Evolutionary conservation across 2,329 filamentous ascomycete genomes (phyloP), one percentile per base, ranked within the genome.

Genomic region (Monascus ruber): DNA sequence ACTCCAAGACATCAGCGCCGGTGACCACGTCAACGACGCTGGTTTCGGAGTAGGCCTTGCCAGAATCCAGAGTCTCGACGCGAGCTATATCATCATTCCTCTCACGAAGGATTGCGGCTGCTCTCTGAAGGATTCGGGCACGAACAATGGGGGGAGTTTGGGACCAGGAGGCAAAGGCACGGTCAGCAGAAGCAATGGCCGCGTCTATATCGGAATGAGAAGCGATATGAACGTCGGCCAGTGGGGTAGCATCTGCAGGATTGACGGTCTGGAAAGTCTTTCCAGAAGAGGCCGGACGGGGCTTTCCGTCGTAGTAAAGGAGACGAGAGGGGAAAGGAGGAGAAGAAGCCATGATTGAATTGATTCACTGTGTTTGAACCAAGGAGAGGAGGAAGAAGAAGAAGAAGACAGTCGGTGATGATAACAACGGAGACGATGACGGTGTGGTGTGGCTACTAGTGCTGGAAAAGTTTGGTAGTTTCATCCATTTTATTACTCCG

Each of bases 1-100:
- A 93, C 60, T 91, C 85, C 43, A 93, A 72, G 26, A 88, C 84
- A 59, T 93, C 86, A 24, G 83, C 83, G 35, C 86, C 85, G 0
- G 85, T 91, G 33, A 81, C 74, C 24, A 94, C 72, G 56, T 94
- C 87, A 26, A 94, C 85, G 0, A 81, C 79, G 38, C 81, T 84
- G 3, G 87, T 94, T 64, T 94, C 86, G 3, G 81, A 82, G 62
- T 75, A 89, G 5, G 86, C 77, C 62, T 93, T 93, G 56, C 87
- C 86, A 0, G 86, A 93, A 60, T 94, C 86, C 53, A 81, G 71
- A 2, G 85, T 93, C 66, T 94, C 86, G 40, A 85, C 69, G 41
- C 72, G 73, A 37, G 86, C 86, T 33, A 94, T 79, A 41, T 79
- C 77, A 54, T 93, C 83, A 60, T 93, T 93, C 47, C 79, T 77